Evolutionary conservation across 1,284 basidiomycete genomes (phyloP), one percentile per base, ranked within the genome.

Genomic region (Peniophora sp.): DNA sequence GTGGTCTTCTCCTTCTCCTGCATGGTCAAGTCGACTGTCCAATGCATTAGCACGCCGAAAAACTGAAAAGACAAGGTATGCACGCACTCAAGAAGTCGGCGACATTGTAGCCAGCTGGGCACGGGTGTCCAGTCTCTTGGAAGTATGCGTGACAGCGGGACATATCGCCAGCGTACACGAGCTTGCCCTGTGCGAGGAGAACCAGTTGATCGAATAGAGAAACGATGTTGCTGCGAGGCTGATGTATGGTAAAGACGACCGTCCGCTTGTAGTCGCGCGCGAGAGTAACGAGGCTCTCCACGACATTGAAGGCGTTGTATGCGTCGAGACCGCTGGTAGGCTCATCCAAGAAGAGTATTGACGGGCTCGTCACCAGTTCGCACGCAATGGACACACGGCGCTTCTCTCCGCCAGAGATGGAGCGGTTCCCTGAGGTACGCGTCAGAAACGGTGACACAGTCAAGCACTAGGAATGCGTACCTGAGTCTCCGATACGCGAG

Each of bases 201-300:
- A 98, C 67, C 25, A 98, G 75, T 58, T 95, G 89, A 64, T 99
- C 96, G 60, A 99, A 97, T 14, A 99, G 71, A 0, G 92, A 83
- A 10, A 98, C 94, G 57, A 99, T 98, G 69, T 97, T 97, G 65
- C 90, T 93, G 52, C 95, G 85, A n/a, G 96, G 96, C 66, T 98
- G 96, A 64, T 99, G 96, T 55, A 99, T 97, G 0, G 96, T 97
- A 69, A 97, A 97, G 56, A 98, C 76, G 50, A 98, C 91, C 0
- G 94, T 97, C n/a, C 95, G 84, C 59, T 95, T 92, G 70, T 93
- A 97, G 58, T 89, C 81, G 44, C 83, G 76, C 0, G 95, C 92
- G 9, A 98, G 78, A 5, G 87, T 85, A 2, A 89, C 87, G 32
- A 99, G 75, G 24, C 86, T 85, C 49, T 96, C 92, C 34, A 99